These are phyloP conservation scores for Hypericum perforatum DNA, from an alignment of 345 rosid genomes.

Conservation along the genomic window DNA sequence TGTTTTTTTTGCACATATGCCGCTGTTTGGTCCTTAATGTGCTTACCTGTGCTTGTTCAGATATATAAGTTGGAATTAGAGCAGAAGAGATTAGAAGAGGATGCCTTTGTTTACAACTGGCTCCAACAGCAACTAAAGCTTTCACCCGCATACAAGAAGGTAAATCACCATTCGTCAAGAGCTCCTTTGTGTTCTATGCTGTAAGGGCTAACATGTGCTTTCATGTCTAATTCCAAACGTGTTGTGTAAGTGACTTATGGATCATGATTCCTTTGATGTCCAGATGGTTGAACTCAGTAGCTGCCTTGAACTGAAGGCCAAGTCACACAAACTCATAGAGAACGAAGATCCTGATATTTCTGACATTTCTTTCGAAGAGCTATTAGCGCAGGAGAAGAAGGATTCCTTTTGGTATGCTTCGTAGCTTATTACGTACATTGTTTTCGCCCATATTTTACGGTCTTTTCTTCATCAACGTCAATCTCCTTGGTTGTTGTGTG, in stretches of 20 bases:
- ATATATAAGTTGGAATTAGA: slow-evolving; percentile 71
- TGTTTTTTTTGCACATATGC: no score
- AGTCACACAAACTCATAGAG: slow-evolving; percentile 29
- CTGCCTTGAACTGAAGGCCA: slow-evolving; percentile 47
- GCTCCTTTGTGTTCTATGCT: background rate
- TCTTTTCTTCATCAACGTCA: background rate
- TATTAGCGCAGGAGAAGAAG: slow-evolving; percentile 82
- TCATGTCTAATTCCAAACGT: background rate
- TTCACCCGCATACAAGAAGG: slow-evolving; percentile 92
- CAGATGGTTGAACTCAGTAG: slow-evolving; percentile 73
- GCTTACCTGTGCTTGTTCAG: slow-evolving; percentile 22
- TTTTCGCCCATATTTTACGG: background rate
- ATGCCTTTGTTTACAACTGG: slow-evolving; percentile 84
- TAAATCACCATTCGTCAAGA: slow-evolving; percentile 12
- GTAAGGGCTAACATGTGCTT: background rate
- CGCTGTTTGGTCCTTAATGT: background rate
- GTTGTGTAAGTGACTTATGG: background rate
- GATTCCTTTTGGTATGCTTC: slow-evolving; percentile 71
- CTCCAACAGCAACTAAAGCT: slow-evolving; percentile 81
- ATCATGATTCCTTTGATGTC: background rate
- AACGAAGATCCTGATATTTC: slow-evolving; percentile 32
- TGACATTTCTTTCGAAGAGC: slow-evolving; percentile 82
- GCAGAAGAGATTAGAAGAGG: slow-evolving; percentile 81
- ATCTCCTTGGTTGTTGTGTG: slow-evolving; percentile 6
- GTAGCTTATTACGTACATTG: background rate